phyloP scores from a whole-genome alignment of 371 early-diverging fungal genomes.

The Mucor velutinosus region DNA sequence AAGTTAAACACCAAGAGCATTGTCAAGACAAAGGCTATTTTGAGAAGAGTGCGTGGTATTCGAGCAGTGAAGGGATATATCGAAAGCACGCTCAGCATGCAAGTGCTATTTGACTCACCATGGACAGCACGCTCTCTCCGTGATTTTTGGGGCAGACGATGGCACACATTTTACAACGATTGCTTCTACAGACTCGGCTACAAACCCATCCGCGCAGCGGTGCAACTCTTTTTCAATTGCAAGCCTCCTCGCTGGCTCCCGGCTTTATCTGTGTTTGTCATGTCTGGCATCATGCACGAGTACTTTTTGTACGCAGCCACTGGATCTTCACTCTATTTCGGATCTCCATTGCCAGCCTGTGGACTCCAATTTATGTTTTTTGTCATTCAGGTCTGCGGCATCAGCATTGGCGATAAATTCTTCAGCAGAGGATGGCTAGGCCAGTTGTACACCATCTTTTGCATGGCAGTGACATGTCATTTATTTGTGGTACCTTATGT shows the following conservation, averaged over 20 bases:
- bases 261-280: constrained; percentile 35
- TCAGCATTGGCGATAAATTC: constrained; percentile 35
- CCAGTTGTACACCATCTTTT: constrained; percentile 26
- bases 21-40: constrained; percentile 15
- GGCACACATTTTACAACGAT: constrained; percentile 47
- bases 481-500: constrained; percentile 33
- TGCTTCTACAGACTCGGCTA: constrained; percentile 42
- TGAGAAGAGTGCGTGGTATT: constrained; percentile 13
- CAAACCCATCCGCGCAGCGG: constrained; percentile 24
- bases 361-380: constrained; percentile 40
- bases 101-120: constrained; percentile 35
- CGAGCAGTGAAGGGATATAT: constrained; percentile 30
- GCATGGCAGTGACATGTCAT: constrained; percentile 28
- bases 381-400: constrained; percentile 26
- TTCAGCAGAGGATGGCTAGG: constrained; percentile 21
- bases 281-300: constrained; percentile 48
- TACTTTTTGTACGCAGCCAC: constrained; percentile 39
- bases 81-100: constrained; percentile 36
- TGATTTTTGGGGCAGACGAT: constrained; percentile 44
- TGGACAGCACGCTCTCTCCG: constrained; percentile 39
- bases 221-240: constrained; percentile 14
- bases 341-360: constrained; percentile 23
- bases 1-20: constrained; percentile 12
- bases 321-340: constrained; percentile 28
- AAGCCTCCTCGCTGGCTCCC: constrained; percentile 30